These are phyloP conservation scores for Hanseniaspora hatyaiensis DNA, from an alignment of 805 yeast genomes.

Conservation along the genomic window DNA sequence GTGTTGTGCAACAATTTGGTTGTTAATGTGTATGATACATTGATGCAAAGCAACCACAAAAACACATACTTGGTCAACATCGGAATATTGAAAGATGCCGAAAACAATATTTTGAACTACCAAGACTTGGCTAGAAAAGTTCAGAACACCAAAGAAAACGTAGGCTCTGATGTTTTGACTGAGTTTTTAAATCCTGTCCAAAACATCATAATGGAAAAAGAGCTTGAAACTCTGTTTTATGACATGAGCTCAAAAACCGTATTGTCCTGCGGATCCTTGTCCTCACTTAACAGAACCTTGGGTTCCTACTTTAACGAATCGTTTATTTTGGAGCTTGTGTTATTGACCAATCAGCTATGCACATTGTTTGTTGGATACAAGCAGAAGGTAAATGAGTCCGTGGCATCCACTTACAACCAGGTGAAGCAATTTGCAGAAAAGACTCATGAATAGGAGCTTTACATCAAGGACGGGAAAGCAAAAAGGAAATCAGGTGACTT, in stretches of 20 bases:
- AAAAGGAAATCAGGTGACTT: no score
- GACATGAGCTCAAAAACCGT: neutral
- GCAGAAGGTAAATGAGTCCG: neutral
- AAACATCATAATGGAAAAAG: slow-evolving; percentile 5
- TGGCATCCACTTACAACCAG: neutral
- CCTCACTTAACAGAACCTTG: neutral
- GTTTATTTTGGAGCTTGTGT: neutral
- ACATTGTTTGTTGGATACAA: neutral
- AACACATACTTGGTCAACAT: slow-evolving; percentile 2
- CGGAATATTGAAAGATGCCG: slow-evolving; percentile 6
- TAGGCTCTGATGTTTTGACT: neutral
- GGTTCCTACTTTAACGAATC: neutral
- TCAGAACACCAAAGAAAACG: neutral
- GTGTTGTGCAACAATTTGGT: slow-evolving; percentile 7
- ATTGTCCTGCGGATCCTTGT: slow-evolving; percentile 5
- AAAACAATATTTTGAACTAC: slow-evolving; percentile 4
- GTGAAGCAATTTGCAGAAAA: no score
- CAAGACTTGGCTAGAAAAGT: neutral
- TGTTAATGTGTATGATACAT: slow-evolving; percentile 10
- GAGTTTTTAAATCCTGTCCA: slow-evolving; percentile 13
- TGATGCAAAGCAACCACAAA: neutral
- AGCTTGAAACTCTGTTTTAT: neutral
- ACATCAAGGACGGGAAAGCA: no score
- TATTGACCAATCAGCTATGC: neutral
- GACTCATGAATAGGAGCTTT: no score